Conservation (phyloP, 805 yeast species). For the Wickerhamiella siamensis region DNA sequence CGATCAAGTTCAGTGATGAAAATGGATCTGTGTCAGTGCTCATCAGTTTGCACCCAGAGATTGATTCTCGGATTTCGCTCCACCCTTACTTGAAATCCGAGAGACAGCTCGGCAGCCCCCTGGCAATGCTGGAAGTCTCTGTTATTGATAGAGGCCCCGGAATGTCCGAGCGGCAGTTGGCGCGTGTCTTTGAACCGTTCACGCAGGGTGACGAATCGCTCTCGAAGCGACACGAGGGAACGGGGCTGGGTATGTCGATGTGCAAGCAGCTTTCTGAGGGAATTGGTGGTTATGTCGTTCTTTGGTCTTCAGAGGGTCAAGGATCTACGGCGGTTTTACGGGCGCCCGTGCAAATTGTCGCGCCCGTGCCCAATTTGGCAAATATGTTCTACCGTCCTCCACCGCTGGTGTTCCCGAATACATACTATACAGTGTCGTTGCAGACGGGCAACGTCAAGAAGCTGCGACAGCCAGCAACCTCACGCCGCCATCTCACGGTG, state of each 20-base stretch:
- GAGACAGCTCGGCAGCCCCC: conserved; percentile 6
- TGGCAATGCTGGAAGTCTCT: conserved; percentile 38
- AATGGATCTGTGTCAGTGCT: conserved; percentile 22
- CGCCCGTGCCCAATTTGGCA: not conserved
- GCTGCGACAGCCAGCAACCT: not conserved
- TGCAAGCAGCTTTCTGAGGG: conserved; percentile 77
- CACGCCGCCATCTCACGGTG: not conserved
- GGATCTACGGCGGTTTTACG: conserved; percentile 13
- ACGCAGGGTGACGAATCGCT: conserved; percentile 93
- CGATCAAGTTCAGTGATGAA: conserved; percentile 79
- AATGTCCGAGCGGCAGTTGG: conserved; percentile 63
- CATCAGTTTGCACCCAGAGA: conserved; percentile 8
- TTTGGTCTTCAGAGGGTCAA: conserved; percentile 16
- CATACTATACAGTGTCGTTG: not conserved
- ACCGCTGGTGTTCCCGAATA: not conserved
- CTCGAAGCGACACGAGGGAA: conserved; percentile 84
- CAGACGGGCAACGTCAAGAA: not conserved
- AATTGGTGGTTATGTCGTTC: conserved; percentile 69
- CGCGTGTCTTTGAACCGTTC: conserved; percentile 84
- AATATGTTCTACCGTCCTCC: not conserved
- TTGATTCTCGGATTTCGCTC: conserved; percentile 7
- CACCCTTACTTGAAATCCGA: conserved; percentile 6
- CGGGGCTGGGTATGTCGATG: conserved; percentile 82
- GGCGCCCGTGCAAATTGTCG: conserved; percentile 10
- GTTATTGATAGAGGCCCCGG: conserved; percentile 91